A percentile compares a stretch with the other conserved stretches of the same genome.
These are phyloP conservation scores for Aquanectria penicillioides DNA, from an alignment of 2,329 filamentous ascomycete genomes.

Conservation along the genomic window DNA sequence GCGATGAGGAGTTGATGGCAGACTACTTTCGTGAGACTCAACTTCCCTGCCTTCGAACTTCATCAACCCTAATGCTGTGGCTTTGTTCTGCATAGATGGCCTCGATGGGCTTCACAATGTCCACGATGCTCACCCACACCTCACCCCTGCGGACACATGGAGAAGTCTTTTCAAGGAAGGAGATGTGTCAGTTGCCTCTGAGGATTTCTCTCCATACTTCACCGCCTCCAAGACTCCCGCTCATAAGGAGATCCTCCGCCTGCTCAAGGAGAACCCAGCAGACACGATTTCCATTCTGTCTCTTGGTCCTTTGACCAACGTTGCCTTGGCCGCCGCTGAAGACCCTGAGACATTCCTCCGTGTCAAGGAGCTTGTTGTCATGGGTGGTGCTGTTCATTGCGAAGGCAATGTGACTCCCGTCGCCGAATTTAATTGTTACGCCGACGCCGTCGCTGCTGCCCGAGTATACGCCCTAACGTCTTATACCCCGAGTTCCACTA, in stretches of 20 bases:
- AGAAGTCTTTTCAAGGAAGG: constrained; percentile 67
- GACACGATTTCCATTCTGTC: constrained; percentile 91
- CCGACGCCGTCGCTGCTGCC: constrained; percentile 82
- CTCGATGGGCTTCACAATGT: constrained; percentile 81
- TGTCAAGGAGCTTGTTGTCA: constrained; percentile 91
- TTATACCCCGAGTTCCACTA: constrained; percentile 77
- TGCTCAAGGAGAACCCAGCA: constrained; percentile 82
- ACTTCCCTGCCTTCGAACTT: background rate
- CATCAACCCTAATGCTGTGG: no score
- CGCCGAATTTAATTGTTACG: constrained; percentile 95
- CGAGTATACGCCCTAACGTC: constrained; percentile 83
- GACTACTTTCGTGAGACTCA: constrained; percentile 85
- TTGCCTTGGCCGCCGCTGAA: constrained; percentile 86
- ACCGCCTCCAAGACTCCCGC: constrained; percentile 77
- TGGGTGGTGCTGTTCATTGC: constrained; percentile 86
- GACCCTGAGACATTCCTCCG: constrained; percentile 90
- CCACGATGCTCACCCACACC: constrained; percentile 77
- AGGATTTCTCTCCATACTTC: constrained; percentile 70
- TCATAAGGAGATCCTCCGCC: constrained; percentile 88
- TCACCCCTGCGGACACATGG: constrained; percentile 80
- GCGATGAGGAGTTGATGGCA: constrained; percentile 81
- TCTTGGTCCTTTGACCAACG: constrained; percentile 91
- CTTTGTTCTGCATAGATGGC: constrained; percentile 64
- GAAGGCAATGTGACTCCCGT: constrained; percentile 86
- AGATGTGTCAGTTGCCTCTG: constrained; percentile 49